Evolutionary conservation across 2,329 filamentous ascomycete genomes (phyloP), one percentile per base, ranked within the genome.

Genomic region (Stachybotrys elegans): DNA sequence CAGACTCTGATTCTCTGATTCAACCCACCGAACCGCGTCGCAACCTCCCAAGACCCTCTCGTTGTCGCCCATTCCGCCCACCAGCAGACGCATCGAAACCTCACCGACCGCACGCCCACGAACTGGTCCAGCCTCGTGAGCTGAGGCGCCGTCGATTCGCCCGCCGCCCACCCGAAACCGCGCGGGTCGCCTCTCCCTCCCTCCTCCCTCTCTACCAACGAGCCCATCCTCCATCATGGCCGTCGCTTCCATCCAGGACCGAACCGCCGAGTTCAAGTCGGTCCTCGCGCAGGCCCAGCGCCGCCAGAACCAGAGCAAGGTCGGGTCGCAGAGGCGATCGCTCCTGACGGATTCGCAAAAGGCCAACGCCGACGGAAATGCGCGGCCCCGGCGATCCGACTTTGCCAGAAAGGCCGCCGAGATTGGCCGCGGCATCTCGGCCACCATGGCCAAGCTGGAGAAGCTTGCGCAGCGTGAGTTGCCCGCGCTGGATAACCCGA

Each of bases 371-470:
- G 73, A 79, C 58, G 75, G 75, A 48, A 68, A 72, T 53, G 69
- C 64, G 45, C 73, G 70, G 44, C 73, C 73, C n/a, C 71, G 75
- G 51, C 79, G 89, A 55, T 95, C 89, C 48, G 93, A 97, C 59
- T 98, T 98, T 68, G 93, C 93, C 57, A 81, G 90, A 56, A 85
- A 85, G 62, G 93, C 93, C 7, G 89, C 89, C 34, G 87, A 93
- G 55, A 95, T 98, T 58, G 93, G 92, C 43, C 79, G 89, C 55
- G 90, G 90, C 23, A 97, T 98, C 52, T 86, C 86, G 12, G 85
- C 79, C 45, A 97, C 93, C 7, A 96, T 95, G 83, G 90, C 83
- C 44, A 98, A 97, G 69, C 71, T 98, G 57, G 89, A 97, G 69
- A 88, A 94, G 65, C 72, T 98, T 52, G 92, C 91, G 48, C 88